Percentiles rank a stretch among this genome's conserved stretches.
Conservation (phyloP, 148 eudicot species). For the Arbutus unedo region DNA sequence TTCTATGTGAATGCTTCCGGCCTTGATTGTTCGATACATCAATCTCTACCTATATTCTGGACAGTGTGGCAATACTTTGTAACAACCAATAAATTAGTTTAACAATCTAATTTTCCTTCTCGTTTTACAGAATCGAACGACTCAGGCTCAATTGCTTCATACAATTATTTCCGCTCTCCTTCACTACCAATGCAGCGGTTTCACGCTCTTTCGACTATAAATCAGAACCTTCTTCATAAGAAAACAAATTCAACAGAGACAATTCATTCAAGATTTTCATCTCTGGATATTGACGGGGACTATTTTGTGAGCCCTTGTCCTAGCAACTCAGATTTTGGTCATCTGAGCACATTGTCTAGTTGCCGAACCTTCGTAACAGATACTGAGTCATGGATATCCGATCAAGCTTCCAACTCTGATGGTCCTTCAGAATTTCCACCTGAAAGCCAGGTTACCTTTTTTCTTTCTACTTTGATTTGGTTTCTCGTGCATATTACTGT, state of each 20-base stretch:
- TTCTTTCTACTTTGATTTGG: background rate
- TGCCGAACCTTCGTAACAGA: constrained; percentile 33
- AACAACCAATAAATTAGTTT: background rate
- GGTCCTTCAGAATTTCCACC: constrained; percentile 34
- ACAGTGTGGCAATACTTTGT: background rate
- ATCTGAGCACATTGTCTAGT: constrained; percentile 29
- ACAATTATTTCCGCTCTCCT: constrained; percentile 40
- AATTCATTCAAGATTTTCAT: constrained; percentile 17
- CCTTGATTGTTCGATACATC: no score
- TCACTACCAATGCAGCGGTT: constrained; percentile 42
- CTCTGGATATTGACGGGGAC: constrained; percentile 24
- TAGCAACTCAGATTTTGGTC: constrained; percentile 24
- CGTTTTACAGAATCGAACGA: constrained; percentile 38
- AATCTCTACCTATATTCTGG: no score
- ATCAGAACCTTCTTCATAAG: constrained; percentile 34
- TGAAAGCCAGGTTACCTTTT: constrained; percentile 44
- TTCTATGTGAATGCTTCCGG: no score
- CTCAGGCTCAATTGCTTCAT: constrained; percentile 39
- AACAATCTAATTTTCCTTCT: background rate
- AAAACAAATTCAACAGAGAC: constrained; percentile 33
- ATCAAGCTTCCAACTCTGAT: constrained; percentile 39
- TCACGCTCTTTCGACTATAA: constrained; percentile 44
- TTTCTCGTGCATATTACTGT: background rate
- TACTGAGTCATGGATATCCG: constrained; percentile 14
- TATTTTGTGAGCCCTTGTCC: constrained; percentile 28